Conservation (phyloP, 768 basidiomycete genomes). For the Hygrophoropsis aurantiaca region DNA sequence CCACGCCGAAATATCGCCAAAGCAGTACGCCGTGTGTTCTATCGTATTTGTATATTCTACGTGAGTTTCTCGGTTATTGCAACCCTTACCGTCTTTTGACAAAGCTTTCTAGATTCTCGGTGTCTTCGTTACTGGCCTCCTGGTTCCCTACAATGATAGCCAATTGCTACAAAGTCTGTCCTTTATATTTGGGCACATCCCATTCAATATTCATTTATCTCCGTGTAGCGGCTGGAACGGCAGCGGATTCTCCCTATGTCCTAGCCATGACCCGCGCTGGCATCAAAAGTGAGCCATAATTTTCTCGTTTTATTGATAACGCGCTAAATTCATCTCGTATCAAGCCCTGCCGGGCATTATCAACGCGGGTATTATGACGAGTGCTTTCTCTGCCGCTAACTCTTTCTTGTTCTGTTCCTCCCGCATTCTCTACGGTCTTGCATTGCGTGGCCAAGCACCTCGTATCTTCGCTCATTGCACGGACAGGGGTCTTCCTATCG, state of each 20-base stretch:
- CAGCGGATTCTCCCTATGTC: constrained; percentile 78
- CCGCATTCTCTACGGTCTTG: constrained; percentile 42
- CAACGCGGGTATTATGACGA: constrained; percentile 71
- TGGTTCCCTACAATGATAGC: constrained; percentile 66
- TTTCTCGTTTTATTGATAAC: constrained; percentile 29
- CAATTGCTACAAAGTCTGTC: constrained; percentile 42
- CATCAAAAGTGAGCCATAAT: constrained; percentile 46
- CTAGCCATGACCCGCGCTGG: constrained; percentile 73
- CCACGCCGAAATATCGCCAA: constrained; percentile 78
- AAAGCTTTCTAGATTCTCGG: constrained; percentile 55
- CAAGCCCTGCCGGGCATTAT: constrained; percentile 61
- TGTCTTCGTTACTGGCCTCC: constrained; percentile 68
- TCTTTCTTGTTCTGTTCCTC: constrained; percentile 56
- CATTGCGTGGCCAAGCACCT: constrained; percentile 52
- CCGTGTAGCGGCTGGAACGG: constrained; percentile 47
- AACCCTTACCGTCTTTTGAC: neutral
- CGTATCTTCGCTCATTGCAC: constrained; percentile 49
- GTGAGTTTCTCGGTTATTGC: constrained; percentile 29
- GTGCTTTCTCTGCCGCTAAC: constrained; percentile 72
- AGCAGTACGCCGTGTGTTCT: constrained; percentile 76
- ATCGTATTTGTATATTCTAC: constrained; percentile 79
- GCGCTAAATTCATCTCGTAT: neutral
- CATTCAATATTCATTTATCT: constrained; percentile 39
- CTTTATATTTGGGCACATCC: neutral
- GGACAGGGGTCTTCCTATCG: constrained; percentile 49